phyloP scores from a whole-genome alignment of 1,139 yeast species.

The Geotrichum citri-aurantii region DNA sequence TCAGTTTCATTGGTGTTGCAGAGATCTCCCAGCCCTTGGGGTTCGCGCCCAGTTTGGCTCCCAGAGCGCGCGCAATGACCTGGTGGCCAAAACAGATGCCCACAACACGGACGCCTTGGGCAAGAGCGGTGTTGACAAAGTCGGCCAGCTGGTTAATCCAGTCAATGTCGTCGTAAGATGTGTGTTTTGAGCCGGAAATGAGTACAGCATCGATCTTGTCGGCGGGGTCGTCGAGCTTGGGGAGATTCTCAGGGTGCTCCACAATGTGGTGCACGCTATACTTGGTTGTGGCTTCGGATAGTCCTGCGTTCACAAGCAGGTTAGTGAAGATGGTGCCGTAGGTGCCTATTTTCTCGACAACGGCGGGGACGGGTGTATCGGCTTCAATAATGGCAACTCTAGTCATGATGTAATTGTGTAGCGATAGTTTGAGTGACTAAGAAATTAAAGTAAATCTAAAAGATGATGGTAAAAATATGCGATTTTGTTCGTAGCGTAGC shows the following conservation, averaged over 20 bases:
- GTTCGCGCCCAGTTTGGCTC: constrained; percentile 54
- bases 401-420: constrained; percentile 13
- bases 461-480: too few relatives aligned
- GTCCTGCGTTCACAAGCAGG: constrained; percentile 31
- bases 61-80: constrained; percentile 59
- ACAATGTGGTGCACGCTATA: constrained; percentile 46
- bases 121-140: constrained; percentile 33
- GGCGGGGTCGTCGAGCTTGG: constrained; percentile 40
- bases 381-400: constrained; percentile 32
- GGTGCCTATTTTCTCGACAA: constrained; percentile 27
- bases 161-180: constrained; percentile 47
- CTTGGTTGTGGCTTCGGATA: constrained; percentile 20
- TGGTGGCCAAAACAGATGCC: constrained; percentile 88
- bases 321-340: constrained; percentile 36
- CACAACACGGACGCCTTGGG: constrained; percentile 30
- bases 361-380: constrained; percentile 30
- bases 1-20: constrained; percentile 46
- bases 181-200: constrained; percentile 61
- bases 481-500: too few relatives aligned
- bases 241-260: constrained; percentile 35
- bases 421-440: not conserved
- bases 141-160: constrained; percentile 52
- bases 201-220: constrained; percentile 43
- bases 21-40: constrained; percentile 72
- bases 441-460: too few relatives aligned